Evolutionary conservation across 2,329 filamentous ascomycete species (phyloP).

Genomic region (Berkeleyomyces rouxiae): DNA sequence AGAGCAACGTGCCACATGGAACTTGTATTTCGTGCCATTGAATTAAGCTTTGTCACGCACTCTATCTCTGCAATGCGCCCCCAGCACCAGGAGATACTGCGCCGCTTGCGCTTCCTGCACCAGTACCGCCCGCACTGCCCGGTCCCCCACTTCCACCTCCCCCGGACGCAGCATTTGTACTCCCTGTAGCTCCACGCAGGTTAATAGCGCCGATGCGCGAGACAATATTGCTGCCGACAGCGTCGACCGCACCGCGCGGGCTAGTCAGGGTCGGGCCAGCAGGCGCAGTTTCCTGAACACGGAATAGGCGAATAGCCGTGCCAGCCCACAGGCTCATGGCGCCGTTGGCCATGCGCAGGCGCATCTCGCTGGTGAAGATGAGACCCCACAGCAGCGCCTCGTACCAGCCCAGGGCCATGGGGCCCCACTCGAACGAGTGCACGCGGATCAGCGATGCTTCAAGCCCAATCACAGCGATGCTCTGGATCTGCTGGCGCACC

Average conservation of each 20-base stretch:
- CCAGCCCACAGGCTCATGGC: constrained; percentile 70
- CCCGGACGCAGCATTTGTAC: neutral
- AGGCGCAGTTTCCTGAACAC: constrained; percentile 68
- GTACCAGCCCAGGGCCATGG: constrained; percentile 83
- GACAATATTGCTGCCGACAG: constrained; percentile 79
- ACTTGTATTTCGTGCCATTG: neutral
- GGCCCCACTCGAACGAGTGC: constrained; percentile 89
- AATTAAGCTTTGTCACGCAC: neutral
- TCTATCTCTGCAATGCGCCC: neutral
- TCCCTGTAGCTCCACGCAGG: constrained; percentile 32
- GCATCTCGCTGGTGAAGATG: constrained; percentile 80
- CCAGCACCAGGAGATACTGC: neutral
- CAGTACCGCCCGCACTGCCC: neutral
- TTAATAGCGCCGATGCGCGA: constrained; percentile 72
- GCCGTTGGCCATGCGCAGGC: constrained; percentile 68
- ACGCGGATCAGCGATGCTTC: constrained; percentile 60
- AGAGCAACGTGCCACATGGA: neutral
- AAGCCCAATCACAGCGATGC: constrained; percentile 50
- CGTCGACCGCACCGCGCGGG: constrained; percentile 80
- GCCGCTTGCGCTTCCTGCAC: neutral
- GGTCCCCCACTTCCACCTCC: too few species aligned
- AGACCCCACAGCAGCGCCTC: constrained; percentile 89
- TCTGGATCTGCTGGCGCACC: constrained; percentile 37
- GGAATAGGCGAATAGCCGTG: constrained; percentile 74
- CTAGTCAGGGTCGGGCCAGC: constrained; percentile 67